Evolutionary conservation across 148 eudicot genomes (phyloP).

Genomic region (Talinum fruticosum): DNA sequence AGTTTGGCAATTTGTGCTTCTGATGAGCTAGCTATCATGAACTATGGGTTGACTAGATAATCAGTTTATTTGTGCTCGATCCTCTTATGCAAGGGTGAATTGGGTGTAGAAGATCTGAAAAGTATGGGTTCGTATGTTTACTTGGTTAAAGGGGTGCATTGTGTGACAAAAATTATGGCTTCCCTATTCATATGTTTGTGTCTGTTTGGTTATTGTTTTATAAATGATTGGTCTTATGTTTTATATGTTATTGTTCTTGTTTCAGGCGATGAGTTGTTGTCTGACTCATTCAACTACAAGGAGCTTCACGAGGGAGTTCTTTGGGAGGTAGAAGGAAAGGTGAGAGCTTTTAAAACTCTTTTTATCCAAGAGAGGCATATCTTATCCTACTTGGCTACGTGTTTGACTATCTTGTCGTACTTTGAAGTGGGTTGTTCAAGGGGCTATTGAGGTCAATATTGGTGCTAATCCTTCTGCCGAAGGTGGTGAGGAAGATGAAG

Average conservation of each 20-base stretch:
- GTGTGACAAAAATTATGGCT: too few species aligned
- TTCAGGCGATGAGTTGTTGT: constrained; percentile 84
- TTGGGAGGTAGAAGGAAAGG: constrained; percentile 98
- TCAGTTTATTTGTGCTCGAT: too few species aligned
- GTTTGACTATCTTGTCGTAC: background rate
- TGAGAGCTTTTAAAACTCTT: background rate
- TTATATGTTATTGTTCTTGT: background rate
- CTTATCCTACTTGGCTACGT: background rate
- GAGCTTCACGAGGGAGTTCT: constrained; percentile 64
- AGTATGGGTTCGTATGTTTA: too few species aligned
- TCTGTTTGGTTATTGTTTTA: background rate
- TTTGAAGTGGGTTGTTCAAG: constrained; percentile 77
- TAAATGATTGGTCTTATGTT: background rate
- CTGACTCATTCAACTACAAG: constrained; percentile 78
- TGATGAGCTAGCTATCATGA: too few species aligned
- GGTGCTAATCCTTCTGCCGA: constrained; percentile 97
- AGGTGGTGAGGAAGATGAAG: constrained; percentile 58
- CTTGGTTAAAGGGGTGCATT: too few species aligned
- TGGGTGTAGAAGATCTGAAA: too few species aligned
- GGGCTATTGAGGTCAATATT: constrained; percentile 67
- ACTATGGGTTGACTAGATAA: too few species aligned
- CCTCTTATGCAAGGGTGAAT: too few species aligned
- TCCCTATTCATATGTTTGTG: background rate
- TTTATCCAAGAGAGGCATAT: background rate
- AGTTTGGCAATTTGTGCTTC: too few species aligned